Base-by-base conservation (phyloP, 1,284 basidiomycete species). In the Boletellus deceptivus region DNA sequence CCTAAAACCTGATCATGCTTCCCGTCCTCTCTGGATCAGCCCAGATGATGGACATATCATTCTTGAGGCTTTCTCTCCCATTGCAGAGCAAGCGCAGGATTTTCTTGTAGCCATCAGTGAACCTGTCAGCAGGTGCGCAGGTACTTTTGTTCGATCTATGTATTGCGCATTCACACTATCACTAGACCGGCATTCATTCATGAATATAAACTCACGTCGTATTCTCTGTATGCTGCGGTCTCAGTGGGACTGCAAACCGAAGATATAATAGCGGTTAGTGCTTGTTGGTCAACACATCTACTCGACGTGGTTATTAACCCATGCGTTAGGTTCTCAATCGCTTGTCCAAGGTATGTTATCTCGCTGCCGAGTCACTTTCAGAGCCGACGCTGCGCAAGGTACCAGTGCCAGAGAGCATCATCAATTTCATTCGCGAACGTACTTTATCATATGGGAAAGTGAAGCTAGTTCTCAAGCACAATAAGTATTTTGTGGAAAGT, bases 51-150 rank as follows among this genome's bases (percentile, higher is more conserved):
- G 93, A 0, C 89, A 94, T 63, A 97, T 98, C 64, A 98, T 97
- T 54, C 81, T 98, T 33, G 95, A 98, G 70, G 92, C 92, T 0
- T 98, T 98, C 68, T 93, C 92, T 27, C 91, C 96, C 1, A 93
- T 99, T 54, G 96, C 97, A 25, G 92, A 96, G 63, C 94, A 98
- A 71, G 97, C 97, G 3, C 96, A 99, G 71, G 97, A 99, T 69
- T 99, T 99, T 63, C 78, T 99, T 37, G 92, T 97, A 50, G 96
- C 97, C 44, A 98, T 99, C 48, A 93, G 94, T 62, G 97, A 99
- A 74, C 97, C 97, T 58, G 94, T 99, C 65, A 98, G 95, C 77
- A 88, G 97, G 93, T 94, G 71, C 72, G 89, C 71, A 56, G 50
- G 27, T 46, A 54, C 42, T 43, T 31, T 27, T 25, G 22, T 35